Base-by-base conservation (phyloP, 345 rosid species). In the Alliaria petiolata region DNA sequence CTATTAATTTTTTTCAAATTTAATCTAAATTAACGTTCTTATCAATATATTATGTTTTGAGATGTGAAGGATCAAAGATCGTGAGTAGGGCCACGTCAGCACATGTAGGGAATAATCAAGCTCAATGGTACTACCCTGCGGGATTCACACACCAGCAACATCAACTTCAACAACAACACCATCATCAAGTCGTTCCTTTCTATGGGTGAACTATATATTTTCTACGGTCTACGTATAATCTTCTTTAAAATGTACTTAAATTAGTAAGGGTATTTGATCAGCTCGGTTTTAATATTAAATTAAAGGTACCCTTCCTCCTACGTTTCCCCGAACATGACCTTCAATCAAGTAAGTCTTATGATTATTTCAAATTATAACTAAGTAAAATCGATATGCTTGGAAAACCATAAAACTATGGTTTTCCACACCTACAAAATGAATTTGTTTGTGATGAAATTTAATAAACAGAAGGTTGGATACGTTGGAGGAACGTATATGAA, bases 331-430 rank as follows among this genome's bases (percentile, higher is more conserved):
- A 87, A 83, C 62, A 62, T 89, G 76, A 70, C 78, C 57, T 86
- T 86, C 76, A 95, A 83, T 65, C 91, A 88, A 43, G 99, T 91
- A 80, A 75, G 91, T n/a, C n/a, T n/a, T n/a, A n/a, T n/a, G n/a
- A n/a, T n/a, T n/a, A n/a, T n/a, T n/a, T n/a, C n/a, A n/a, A n/a
- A n/a, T n/a, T n/a, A n/a, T n/a, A n/a, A n/a, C n/a, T n/a, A n/a
- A n/a, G n/a, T n/a, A n/a, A n/a, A n/a, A n/a, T n/a, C n/a, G n/a
- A n/a, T n/a, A n/a, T n/a, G n/a, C n/a, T n/a, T n/a, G n/a, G n/a
- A n/a, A n/a, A n/a, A n/a, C n/a, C n/a, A n/a, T n/a, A n/a, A n/a
- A n/a, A n/a, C n/a, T n/a, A n/a, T n/a, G n/a, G n/a, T n/a, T n/a
- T n/a, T n/a, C 16, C 25, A 9, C 0, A 51, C 26, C 14, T 19